Evolutionary conservation across 225 moss, liverwort and hornwort species (phyloP), one percentile per base, ranked within the genome.

Genomic region (Climacium dendroides): DNA sequence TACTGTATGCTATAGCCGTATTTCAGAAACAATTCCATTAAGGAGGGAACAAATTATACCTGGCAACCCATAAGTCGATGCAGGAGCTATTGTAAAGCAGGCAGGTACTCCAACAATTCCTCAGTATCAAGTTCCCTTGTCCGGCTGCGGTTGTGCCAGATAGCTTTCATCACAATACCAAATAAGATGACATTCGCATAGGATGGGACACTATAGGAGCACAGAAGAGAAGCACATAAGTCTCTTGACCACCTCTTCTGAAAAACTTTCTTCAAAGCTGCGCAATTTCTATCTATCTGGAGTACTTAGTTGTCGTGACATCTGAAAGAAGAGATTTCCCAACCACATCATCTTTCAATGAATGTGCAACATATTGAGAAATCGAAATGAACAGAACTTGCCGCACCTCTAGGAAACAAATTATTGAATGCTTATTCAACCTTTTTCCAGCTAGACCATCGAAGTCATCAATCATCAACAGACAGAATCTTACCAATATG

Each of bases 51-150:
- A 72, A 55, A 25, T 48, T 41, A 73, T 62, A 96, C 97, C 94
- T 98, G 96, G 85, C 98, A 97, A 67, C 96, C 94, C 94, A 98
- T 95, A 47, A 98, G 97, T 72, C 98, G 94, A 91, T 96, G 91
- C 85, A 98, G 87, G 67, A 97, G 96, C 89, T 96, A 96, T 87
- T 98, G 98, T 89, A 98, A 93, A 55, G 97, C 95, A 88, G 96
- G 98, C 34, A 98, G 89, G 76, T 96, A 96, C 69, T 94, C 96
- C 80, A 98, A 89, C 85, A 98, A 89, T 34, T 95, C 97, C 58
- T 91, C 92, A 30, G 93, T 96, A 84, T 96, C 95, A 79, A 97
- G 90, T 57, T 98, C 96, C 86, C 95, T 96, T 83, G 93, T 96
- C 86, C 94, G 92, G 87, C 94, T 97, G 87, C 94, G 95, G 63